Conservation (phyloP, 148 eudicot genomes). For the Camellia sinensis region DNA sequence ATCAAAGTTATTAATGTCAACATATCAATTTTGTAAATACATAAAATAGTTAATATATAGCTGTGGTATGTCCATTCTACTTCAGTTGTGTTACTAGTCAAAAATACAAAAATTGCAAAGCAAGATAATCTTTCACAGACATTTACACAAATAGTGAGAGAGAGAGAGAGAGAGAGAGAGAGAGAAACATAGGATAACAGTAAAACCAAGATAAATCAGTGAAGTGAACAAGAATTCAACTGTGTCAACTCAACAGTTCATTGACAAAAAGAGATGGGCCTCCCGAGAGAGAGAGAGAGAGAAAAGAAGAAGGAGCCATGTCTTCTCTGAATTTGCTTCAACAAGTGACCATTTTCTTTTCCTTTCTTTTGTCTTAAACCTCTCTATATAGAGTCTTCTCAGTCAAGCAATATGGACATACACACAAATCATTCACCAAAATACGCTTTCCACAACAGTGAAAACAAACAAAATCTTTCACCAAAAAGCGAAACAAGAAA, state of each 20-base stretch:
- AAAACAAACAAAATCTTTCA: not conserved
- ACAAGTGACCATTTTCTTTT: not conserved
- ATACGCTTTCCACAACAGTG: conserved; percentile 6
- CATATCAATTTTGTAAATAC: not conserved
- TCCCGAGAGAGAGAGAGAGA: not conserved
- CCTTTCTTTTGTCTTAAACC: not conserved
- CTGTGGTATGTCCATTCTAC: not conserved
- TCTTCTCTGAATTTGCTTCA: conserved; percentile 6
- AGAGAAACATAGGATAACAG: not conserved
- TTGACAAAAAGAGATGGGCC: not conserved
- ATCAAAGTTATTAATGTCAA: not conserved
- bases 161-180: conserved; percentile 1
- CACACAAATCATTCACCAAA: not conserved
- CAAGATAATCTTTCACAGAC: not conserved
- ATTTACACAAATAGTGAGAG: not conserved
- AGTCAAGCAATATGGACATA: not conserved
- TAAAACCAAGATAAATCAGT: not conserved
- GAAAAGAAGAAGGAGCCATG: not conserved
- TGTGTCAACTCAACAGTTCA: conserved; percentile 5
- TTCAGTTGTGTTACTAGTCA: not conserved
- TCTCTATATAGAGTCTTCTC: not conserved
- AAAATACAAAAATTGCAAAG: too few species aligned
- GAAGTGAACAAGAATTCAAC: not conserved
- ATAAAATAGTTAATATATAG: not conserved
- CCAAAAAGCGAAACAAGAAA: not conserved